Conservation (phyloP, 2,329 filamentous ascomycete genomes). For the Xylariaceae sp. region DNA sequence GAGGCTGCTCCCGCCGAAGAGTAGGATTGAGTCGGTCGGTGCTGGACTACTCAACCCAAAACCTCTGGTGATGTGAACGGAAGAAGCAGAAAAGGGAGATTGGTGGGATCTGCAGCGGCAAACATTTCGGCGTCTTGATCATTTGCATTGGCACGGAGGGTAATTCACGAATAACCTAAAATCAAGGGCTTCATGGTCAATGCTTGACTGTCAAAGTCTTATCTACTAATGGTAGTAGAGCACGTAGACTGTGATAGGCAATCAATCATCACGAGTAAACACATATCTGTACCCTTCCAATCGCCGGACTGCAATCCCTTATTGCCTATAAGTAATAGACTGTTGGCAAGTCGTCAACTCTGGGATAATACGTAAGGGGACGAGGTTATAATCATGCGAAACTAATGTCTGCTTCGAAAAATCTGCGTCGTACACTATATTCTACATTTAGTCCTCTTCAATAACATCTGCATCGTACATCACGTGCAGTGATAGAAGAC, state of each 20-base stretch:
- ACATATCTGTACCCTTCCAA: not conserved
- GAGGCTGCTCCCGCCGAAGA: constrained; percentile 56
- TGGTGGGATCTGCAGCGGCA: constrained; percentile 29
- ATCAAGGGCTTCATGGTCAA: constrained; percentile 29
- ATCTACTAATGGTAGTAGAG: constrained; percentile 14
- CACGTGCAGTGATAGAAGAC: no score
- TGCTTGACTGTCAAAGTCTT: constrained; percentile 29
- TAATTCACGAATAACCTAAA: constrained; percentile 29
- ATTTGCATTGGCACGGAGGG: constrained; percentile 35
- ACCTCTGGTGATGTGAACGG: constrained; percentile 17
- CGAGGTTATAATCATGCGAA: not conserved
- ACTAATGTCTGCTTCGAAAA: no score
- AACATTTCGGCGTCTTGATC: constrained; percentile 41
- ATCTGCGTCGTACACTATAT: no score
- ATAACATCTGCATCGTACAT: no score
- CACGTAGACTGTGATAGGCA: constrained; percentile 31
- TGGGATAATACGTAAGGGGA: no score
- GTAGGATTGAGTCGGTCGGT: constrained; percentile 50
- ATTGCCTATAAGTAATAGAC: not conserved
- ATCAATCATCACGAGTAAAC: constrained; percentile 30
- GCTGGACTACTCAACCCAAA: constrained; percentile 43
- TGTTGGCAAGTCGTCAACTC: no score
- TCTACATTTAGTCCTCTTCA: no score
- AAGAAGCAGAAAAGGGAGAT: constrained; percentile 23
- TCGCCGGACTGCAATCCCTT: not conserved